Conservation (phyloP, 352 stramenopile genomes). For the Phytopythium kandeliae region DNA sequence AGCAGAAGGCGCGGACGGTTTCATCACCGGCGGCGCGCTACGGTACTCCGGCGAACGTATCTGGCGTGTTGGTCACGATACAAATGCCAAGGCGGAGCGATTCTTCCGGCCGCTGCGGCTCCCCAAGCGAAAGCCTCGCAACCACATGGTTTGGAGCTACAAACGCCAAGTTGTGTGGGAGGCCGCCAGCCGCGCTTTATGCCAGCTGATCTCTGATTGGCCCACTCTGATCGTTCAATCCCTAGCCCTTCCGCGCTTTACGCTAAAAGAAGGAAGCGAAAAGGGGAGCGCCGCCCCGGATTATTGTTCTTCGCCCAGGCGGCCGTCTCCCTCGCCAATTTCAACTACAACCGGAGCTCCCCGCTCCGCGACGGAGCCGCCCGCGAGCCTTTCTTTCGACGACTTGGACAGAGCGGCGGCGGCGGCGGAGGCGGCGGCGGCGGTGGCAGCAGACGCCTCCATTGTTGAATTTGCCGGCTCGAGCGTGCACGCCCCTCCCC, state of each 20-base stretch:
- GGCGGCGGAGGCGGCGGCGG: too few relatives aligned
- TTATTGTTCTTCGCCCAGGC: constrained; percentile 6
- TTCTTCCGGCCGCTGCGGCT: not conserved
- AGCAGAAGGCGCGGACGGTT: not conserved
- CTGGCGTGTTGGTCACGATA: not conserved
- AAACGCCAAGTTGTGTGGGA: not conserved
- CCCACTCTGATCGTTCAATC: not conserved
- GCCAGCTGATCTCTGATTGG: not conserved
- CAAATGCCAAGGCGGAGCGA: not conserved
- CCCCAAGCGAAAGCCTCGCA: not conserved
- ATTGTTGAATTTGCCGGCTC: constrained; percentile 50
- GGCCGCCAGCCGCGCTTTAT: not conserved
- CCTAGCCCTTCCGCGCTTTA: constrained; percentile 1
- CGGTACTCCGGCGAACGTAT: not conserved
- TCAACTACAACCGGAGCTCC: constrained; percentile 4
- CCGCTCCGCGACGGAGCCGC: too few relatives aligned
- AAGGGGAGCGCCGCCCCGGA: not conserved
- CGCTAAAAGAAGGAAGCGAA: constrained; percentile 5
- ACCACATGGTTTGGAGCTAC: not conserved
- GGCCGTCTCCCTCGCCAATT: constrained; percentile 2
- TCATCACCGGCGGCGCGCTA: not conserved
- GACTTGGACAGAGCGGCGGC: too few relatives aligned
- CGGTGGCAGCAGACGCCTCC: too few relatives aligned
- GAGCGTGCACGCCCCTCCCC: constrained; percentile 5
- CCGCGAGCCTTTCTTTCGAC: too few relatives aligned